Conservation (phyloP, 257 asterid genomes). For the Solanum paucissectum region DNA sequence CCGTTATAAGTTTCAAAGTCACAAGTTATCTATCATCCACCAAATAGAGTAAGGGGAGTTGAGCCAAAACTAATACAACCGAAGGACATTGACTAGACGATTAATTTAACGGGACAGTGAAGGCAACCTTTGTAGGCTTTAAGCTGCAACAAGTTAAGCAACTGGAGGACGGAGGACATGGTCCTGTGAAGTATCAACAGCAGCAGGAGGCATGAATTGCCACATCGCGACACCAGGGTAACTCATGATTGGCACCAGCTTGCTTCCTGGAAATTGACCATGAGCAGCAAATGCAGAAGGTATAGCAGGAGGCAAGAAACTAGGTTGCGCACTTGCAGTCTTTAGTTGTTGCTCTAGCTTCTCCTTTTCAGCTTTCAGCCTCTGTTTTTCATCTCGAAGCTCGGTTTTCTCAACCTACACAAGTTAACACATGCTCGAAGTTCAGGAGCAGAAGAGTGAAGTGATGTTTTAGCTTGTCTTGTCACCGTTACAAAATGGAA, state of each 20-base stretch:
- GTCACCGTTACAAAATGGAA: background rate
- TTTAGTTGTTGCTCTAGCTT: conserved; percentile 83
- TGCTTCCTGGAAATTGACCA: conserved; percentile 57
- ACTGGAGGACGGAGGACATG: conserved; percentile 97
- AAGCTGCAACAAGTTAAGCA: conserved; percentile 38
- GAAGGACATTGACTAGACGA: conserved; percentile 10
- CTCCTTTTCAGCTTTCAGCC: conserved; percentile 83
- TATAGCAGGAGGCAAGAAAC: conserved; percentile 50
- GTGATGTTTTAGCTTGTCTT: background rate
- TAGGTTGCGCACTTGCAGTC: conserved; percentile 43
- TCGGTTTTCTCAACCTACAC: conserved; percentile 74
- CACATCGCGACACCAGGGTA: conserved; percentile 98
- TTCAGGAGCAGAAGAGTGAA: background rate
- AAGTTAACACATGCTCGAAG: background rate
- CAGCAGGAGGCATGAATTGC: conserved; percentile 98
- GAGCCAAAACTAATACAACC: conserved; percentile 21
- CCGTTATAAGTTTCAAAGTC: background rate
- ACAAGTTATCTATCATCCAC: conserved; percentile 13
- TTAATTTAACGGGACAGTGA: conserved; percentile 13
- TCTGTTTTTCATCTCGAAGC: conserved; percentile 91
- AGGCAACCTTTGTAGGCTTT: conserved; percentile 1
- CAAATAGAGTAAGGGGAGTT: conserved; percentile 28
- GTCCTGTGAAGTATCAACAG: conserved; percentile 93
- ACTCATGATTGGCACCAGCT: conserved; percentile 73
- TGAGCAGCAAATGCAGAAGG: conserved; percentile 59